These are phyloP conservation scores for Elsinoe necatrix DNA, from an alignment of 2,329 filamentous ascomycete genomes.

Conservation along the genomic window DNA sequence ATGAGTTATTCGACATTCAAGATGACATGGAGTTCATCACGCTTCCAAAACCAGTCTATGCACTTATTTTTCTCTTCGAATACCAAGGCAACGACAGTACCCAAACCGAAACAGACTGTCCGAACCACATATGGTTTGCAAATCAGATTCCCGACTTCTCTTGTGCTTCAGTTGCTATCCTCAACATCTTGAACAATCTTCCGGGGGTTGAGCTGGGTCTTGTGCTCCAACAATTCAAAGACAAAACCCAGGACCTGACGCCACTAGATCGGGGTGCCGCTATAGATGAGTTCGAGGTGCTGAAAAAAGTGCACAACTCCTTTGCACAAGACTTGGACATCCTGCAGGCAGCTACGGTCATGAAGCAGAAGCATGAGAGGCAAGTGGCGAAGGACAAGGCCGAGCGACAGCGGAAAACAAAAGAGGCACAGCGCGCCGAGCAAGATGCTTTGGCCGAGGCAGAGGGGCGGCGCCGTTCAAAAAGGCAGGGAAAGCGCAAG, in stretches of 20 bases:
- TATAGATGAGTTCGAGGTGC: constrained; percentile 64
- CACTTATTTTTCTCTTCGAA: constrained; percentile 81
- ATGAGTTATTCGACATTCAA: constrained; percentile 69
- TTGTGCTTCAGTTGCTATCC: constrained; percentile 83
- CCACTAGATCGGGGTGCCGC: constrained; percentile 68
- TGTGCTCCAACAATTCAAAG: constrained; percentile 64
- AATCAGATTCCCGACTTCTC: constrained; percentile 81
- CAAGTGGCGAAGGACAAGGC: constrained; percentile 29
- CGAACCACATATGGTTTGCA: constrained; percentile 76
- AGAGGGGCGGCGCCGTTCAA: constrained; percentile 14
- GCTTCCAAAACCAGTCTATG: constrained; percentile 56
- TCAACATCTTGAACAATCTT: constrained; percentile 90
- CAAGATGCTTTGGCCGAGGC: constrained; percentile 21
- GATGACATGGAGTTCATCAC: constrained; percentile 49
- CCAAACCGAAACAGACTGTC: constrained; percentile 46
- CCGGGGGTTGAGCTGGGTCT: constrained; percentile 57
- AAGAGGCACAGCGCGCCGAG: constrained; percentile 24
- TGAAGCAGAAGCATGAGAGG: constrained; percentile 45
- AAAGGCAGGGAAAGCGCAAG: constrained; percentile 12
- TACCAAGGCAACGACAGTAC: constrained; percentile 50
- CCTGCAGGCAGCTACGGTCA: constrained; percentile 58
- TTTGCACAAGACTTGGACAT: constrained; percentile 76
- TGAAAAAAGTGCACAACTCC: constrained; percentile 78
- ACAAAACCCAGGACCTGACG: constrained; percentile 58
- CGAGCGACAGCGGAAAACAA: constrained; percentile 24